Base-by-base conservation (phyloP, 257 asterid genomes). In the Penstemon davidsonii region DNA sequence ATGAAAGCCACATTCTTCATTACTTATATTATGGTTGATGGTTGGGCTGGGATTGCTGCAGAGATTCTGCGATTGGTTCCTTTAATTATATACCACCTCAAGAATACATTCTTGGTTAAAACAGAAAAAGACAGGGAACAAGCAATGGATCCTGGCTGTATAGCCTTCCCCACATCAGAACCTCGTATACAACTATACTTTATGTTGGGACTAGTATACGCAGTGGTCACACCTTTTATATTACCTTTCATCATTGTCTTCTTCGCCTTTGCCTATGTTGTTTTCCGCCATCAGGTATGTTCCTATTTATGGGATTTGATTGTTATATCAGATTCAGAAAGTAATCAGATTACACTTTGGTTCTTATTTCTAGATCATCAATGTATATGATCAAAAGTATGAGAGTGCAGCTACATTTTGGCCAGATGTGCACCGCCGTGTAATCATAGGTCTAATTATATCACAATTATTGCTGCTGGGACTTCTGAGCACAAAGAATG, bases 31-130 rank as follows among this genome's bases (percentile, higher is more conserved):
- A 93, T 90, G 99, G 99, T 93, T 47, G 99, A 93, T 74, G 99
- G 97, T 43, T 93, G 99, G 99, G 92, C 99, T 13, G 97, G 96
- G 19, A 66, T 88, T 55, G 99, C 97, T 45, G 99, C 87, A 5
- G 99, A 93, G 84, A 80, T 90, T 62, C 76, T 93, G 12, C 79
- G 99, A 77, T 50, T 88, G 78, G 84, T 83, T 71, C 95, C 97
- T 37, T 71, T 88, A 51, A 54, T 88, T 7, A 39, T 87, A 71
- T 90, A 88, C 74, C 99, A 90, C 76, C 71, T 90, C 49, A 93
- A 90, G 78, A 88, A 90, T 54, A 69, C 96, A 43, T 90, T 93
- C 82, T 70, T 90, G 74, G 99, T 93, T 3, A 93, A 93, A 81
- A 90, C 99, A 11, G 97, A 90, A n/a, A 77, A 76, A 53, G 99